Percentiles rank a stretch among this genome's conserved stretches.
phyloP scores from a whole-genome alignment of 2,329 filamentous ascomycete genomes.

The Fusarium paranaense region DNA sequence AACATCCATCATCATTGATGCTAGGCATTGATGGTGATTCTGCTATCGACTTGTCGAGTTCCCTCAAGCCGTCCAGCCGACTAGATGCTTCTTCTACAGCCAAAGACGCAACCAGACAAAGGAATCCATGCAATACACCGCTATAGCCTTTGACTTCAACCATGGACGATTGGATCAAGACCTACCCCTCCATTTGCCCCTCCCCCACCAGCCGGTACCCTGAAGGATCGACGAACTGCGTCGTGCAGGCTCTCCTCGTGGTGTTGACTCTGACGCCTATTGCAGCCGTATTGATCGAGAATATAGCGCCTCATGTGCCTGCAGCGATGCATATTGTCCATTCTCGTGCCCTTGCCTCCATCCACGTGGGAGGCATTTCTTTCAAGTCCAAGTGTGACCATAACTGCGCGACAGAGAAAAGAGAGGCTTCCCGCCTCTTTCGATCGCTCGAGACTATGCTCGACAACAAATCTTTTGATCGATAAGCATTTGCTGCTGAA shows the following conservation, averaged over 20 bases:
- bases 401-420: slow-evolving; percentile 39
- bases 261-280: slow-evolving; percentile 39
- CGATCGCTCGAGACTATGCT: background rate
- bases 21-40: background rate
- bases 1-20: background rate
- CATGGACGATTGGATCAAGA: slow-evolving; percentile 28
- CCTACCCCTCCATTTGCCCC: slow-evolving; percentile 45
- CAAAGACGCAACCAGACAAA: background rate
- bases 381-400: background rate
- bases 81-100: background rate
- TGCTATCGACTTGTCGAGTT: background rate
- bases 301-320: slow-evolving; percentile 33
- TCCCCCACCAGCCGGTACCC: slow-evolving; percentile 39
- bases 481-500: slow-evolving; percentile 8
- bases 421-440: slow-evolving; percentile 31
- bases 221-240: slow-evolving; percentile 45
- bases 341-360: slow-evolving; percentile 26
- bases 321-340: slow-evolving; percentile 9
- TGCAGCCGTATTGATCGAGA: slow-evolving; percentile 33
- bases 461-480: background rate
- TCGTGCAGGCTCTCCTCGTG: slow-evolving; percentile 47
- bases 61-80: background rate
- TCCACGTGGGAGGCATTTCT: slow-evolving; percentile 45
- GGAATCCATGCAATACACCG: slow-evolving; percentile 18
- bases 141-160: slow-evolving; percentile 16